Base-by-base conservation (phyloP, 768 basidiomycete species). In the Amanita polypyramis region DNA sequence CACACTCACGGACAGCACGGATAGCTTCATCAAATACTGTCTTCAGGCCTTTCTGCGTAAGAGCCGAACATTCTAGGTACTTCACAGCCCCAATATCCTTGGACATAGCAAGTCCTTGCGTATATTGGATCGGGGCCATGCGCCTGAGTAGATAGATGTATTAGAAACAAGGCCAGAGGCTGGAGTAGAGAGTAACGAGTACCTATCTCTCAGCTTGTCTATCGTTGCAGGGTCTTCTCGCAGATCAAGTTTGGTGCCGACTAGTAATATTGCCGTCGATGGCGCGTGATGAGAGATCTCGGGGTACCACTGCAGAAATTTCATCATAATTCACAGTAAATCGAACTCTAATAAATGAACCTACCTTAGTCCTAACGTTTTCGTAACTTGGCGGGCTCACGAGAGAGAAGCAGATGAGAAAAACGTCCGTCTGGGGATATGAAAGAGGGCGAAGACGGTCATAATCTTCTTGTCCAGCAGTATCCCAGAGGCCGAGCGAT, bases 391-490 rank as follows among this genome's bases (percentile, higher is more conserved):
- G 95, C 32, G 96, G 96, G 61, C 88, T 91, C 62, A 98, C 95
- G 52, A 99, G 79, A 42, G 92, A 95, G 73, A 99, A 99, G 67
- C 96, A 99, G 63, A 99, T 94, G 68, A 99, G 74, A 73, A 99
- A 99, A 51, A 99, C 93, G 65, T 99, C 95, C 36, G 96, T 98
- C 69, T 98, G 96, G 20, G 96, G 96, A 70, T 99, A 99, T 54
- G 91, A 95, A 58, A 99, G 77, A 44, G 96, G 96, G 57, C 96
- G 84, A 57, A 99, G 85, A 37, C 96, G 85, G 70, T 95, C 92
- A 63, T 95, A 99, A 72, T 99, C 95, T 67, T 99, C 96, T 69
- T 99, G 96, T 56, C 96, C 96, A 30, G 96, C 96, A n/a, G 96
- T 99, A 77, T 99, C 96, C 96, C 96, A 99, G 49, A 99, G 74